These are phyloP conservation scores for Apiotrichum veenhuisii DNA, from an alignment of 1,284 basidiomycete species.

Conservation along the genomic window DNA sequence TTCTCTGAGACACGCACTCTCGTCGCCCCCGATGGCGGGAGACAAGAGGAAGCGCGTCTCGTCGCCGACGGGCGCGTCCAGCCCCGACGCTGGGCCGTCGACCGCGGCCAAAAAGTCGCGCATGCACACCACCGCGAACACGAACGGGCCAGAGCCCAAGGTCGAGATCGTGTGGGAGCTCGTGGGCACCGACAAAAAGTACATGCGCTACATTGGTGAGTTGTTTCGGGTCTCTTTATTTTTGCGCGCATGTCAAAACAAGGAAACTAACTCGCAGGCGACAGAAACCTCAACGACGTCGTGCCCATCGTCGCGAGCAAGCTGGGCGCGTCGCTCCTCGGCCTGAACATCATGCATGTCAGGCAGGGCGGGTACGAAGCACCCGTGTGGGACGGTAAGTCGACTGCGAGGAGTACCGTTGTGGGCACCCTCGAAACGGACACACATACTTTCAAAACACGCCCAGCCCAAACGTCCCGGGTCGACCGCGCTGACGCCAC, in stretches of 20 bases:
- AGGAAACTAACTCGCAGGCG: conserved; percentile 5
- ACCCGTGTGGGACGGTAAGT: conserved; percentile 35
- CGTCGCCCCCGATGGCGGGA: conserved; percentile 2
- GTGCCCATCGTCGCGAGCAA: conserved; percentile 11
- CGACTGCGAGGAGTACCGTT: neutral
- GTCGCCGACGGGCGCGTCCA: conserved; percentile 3
- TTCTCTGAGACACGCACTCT: neutral
- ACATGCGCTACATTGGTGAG: conserved; percentile 10
- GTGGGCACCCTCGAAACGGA: neutral
- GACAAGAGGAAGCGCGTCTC: conserved; percentile 17
- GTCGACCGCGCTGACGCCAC: neutral
- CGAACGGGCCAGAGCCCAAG: neutral
- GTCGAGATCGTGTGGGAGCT: conserved; percentile 15
- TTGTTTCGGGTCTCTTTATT: neutral
- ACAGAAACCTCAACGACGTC: conserved; percentile 11
- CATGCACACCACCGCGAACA: neutral
- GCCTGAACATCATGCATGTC: conserved; percentile 25
- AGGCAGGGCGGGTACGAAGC: conserved; percentile 28
- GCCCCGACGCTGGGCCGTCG: neutral
- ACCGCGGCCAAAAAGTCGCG: conserved; percentile 10
- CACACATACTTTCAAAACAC: neutral
- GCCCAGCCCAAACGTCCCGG: neutral
- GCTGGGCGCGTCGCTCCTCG: conserved; percentile 13
- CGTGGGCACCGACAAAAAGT: conserved; percentile 13
- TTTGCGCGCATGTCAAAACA: too few species aligned